Percentiles rank a stretch among this genome's conserved stretches.
Conservation (phyloP, 139 green algal genomes). For the Haematococcus sp. region DNA sequence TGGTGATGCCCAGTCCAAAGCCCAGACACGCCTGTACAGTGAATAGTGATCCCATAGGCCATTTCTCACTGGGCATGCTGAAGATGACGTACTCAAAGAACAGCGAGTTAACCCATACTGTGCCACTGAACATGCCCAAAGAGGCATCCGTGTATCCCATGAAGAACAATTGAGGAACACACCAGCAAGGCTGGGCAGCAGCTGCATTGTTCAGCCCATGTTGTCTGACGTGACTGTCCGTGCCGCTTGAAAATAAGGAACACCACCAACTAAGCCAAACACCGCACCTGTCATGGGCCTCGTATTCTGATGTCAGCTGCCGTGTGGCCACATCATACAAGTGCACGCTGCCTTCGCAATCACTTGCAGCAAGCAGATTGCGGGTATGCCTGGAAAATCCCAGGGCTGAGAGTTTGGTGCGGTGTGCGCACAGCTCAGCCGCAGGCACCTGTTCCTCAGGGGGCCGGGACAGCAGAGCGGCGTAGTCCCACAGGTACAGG, state of each 20-base stretch:
- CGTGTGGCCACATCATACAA: constrained; percentile 39
- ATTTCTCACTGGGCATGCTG: no score
- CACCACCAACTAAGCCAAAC: no score
- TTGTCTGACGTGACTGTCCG: no score
- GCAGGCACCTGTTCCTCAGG: not conserved
- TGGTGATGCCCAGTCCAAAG: constrained; percentile 64
- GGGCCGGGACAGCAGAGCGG: not conserved
- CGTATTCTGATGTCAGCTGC: constrained; percentile 31
- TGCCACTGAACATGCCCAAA: no score
- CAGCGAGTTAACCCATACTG: no score
- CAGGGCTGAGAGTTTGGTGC: not conserved
- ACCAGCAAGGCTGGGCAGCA: no score
- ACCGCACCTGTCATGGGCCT: constrained; percentile 55
- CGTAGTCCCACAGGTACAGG: constrained; percentile 8
- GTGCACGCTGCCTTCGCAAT: constrained; percentile 6
- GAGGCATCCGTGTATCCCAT: no score
- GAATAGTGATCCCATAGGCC: no score
- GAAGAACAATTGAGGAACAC: no score
- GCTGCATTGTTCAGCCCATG: no score
- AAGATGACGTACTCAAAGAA: no score
- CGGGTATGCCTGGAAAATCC: not conserved
- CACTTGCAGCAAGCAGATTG: not conserved
- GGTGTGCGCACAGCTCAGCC: not conserved
- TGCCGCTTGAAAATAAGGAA: no score
- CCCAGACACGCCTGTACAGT: constrained; percentile 72